phyloP scores from a whole-genome alignment of 306 rosid genomes.

The Senna siamea region DNA sequence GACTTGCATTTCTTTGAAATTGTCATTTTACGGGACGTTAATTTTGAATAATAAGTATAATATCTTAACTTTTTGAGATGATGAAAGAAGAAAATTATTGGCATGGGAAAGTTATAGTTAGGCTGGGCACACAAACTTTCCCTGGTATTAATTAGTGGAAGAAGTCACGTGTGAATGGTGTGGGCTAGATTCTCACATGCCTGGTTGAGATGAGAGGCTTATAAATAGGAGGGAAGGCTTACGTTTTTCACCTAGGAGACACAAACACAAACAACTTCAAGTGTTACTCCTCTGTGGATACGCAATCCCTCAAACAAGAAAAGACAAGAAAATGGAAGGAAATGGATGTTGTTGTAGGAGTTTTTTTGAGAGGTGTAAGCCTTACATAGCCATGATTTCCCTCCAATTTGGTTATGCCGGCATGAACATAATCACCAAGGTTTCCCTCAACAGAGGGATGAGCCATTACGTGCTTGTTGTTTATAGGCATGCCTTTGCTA shows the following conservation, averaged over 20 bases:
- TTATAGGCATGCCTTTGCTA: conserved; percentile 90
- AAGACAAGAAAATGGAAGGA: conserved; percentile 51
- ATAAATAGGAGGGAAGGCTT: conserved; percentile 46
- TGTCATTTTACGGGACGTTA: too few relatives aligned
- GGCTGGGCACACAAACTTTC: too few relatives aligned
- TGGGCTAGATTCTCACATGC: conserved; percentile 37
- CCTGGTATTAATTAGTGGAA: background rate
- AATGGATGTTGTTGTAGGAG: conserved; percentile 28
- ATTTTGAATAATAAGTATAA: too few relatives aligned
- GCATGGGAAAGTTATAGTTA: too few relatives aligned
- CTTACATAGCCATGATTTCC: conserved; percentile 87
- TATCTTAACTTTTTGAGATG: too few relatives aligned
- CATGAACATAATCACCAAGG: conserved; percentile 88
- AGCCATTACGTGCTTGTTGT: conserved; percentile 93
- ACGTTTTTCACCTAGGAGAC: conserved; percentile 54
- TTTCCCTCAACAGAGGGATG: conserved; percentile 87
- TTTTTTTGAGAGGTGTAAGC: conserved; percentile 63
- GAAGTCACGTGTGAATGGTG: conserved; percentile 43
- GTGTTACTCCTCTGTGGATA: conserved; percentile 55
- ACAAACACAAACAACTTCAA: conserved; percentile 43
- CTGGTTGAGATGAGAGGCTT: background rate
- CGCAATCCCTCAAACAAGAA: background rate
- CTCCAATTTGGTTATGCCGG: conserved; percentile 96
- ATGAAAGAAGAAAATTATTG: too few relatives aligned
- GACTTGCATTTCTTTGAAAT: too few relatives aligned